Evolutionary conservation across 441 rosid species (phyloP).

Genomic region (Codiaeum variegatum): DNA sequence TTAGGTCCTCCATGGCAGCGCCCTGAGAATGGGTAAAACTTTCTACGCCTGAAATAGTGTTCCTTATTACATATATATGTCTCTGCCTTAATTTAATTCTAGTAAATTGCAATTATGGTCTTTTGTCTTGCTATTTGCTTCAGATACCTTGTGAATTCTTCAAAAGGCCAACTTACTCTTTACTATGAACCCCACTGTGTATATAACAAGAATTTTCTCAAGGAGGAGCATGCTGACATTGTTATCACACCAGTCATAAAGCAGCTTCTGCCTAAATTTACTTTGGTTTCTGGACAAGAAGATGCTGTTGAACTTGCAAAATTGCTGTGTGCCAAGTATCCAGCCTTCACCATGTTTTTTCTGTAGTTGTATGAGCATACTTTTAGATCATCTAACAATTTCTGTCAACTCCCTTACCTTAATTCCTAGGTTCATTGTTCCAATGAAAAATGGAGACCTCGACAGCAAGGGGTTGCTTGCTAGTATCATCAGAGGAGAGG

Average conservation of each 20-base stretch:
- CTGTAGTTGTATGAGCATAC: neutral
- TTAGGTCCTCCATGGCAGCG: slow-evolving; percentile 98
- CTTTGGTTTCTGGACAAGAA: slow-evolving; percentile 90
- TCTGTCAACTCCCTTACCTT: slow-evolving; percentile 4
- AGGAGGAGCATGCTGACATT: slow-evolving; percentile 68
- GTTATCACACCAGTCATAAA: slow-evolving; percentile 84
- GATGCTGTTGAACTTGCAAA: slow-evolving; percentile 84
- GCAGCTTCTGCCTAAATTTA: slow-evolving; percentile 83
- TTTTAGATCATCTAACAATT: neutral
- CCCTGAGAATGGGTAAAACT: slow-evolving; percentile 82
- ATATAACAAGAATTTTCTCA: slow-evolving; percentile 46
- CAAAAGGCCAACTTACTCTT: slow-evolving; percentile 52
- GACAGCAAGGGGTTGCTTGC: slow-evolving; percentile 70
- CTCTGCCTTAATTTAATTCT: neutral
- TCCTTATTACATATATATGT: neutral
- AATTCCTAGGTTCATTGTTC: slow-evolving; percentile 56
- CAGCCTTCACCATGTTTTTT: neutral
- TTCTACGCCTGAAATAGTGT: neutral
- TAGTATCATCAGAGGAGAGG: slow-evolving; percentile 46
- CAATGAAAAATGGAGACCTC: slow-evolving; percentile 85
- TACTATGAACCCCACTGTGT: slow-evolving; percentile 91
- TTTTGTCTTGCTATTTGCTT: slow-evolving; percentile 15
- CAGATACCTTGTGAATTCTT: slow-evolving; percentile 64
- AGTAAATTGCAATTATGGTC: neutral
- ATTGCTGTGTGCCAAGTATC: slow-evolving; percentile 65